Base-by-base conservation (phyloP, 345 rosid species). In the Gossypium longicalyx region DNA sequence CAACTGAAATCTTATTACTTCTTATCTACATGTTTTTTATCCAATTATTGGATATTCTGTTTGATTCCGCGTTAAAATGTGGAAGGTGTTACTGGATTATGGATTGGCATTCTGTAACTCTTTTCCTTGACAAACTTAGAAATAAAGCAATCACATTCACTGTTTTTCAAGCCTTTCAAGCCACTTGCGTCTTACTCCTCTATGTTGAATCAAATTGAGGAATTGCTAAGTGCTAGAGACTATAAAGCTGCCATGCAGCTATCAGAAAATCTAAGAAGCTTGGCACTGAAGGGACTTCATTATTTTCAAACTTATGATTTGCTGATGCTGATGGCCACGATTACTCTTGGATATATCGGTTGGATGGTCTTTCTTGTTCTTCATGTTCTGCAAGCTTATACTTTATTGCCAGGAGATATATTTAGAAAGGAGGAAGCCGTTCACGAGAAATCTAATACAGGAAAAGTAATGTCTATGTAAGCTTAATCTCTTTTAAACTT, bases 261-360 rank as follows among this genome's bases (percentile, higher is more conserved):
- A 68, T 83, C 90, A 20, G 83, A 89, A 80, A 86, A 86, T 77
- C 92, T 94, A 45, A 94, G 94, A 88, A 83, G 87, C 83, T 83
- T 88, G 88, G 91, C 98, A 16, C 85, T 94, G 54, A 83, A 92
- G 59, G 98, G 98, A 43, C 90, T 94, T 74, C 97, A 92, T 67
- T 94, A 92, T 86, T 94, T 89, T 82, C 98, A 94, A 79, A 94
- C 98, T 9, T 94, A 94, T 75, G 98, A 94, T 76, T 94, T 97
- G 97, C 81, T 92, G 78, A 89, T 89, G 97, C 85, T 94, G 86
- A 94, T 94, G 97, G 86, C 92, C 65, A 81, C 85, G 23, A 84
- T 94, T 54, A 90, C 92, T 74, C 91, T 92, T 80, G 98, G 97
- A 60, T 94, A 94, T 79, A 57, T 88, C 79, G 97, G 97, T 75